Base-by-base conservation (phyloP, 164 flowering plant species). In the Magnolia kwangsiensis region DNA sequence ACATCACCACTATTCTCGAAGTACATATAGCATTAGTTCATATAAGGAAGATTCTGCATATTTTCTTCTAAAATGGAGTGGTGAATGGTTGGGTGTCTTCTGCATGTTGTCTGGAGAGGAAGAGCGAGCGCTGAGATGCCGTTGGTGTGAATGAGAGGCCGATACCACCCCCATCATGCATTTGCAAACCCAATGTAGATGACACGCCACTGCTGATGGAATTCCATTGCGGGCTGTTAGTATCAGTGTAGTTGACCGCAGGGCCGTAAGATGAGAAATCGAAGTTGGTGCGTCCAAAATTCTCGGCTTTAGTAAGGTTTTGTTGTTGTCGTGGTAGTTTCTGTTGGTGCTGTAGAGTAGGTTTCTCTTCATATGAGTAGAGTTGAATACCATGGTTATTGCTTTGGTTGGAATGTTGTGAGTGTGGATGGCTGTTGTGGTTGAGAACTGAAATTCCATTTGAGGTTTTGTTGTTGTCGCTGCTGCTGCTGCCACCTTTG, bases 101-200 rank as follows among this genome's bases (percentile, higher is more conserved):
- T 50, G 85, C 50, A 18, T 87, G 88, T 20, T 87, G 91, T 75
- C 91, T 84, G 50, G 87, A n/a, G 80, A 86, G 89, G 74, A 86
- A 89, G 23, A 89, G 77, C 7, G 94, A 85, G 50, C 81, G 83
- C 66, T 86, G 89, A 0, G 91, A 73, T 0, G 84, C 74, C 3
- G 50, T 8, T 0, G 94, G 82, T 1, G 95, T 85, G 80, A 90
- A 90, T 2, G 92, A 86, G 45, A 91, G 72, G 74, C 88, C 85
- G 84, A 86, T 84, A 13, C 89, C 87, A 50, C 76, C 75, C 7
- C 86, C 89, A 4, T 87, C 91, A 68, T 89, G 92, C 75, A 91
- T 97, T 76, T 92, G 97, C 76, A 95, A 74, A 74, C 98, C 98
- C 76, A 95, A 71, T 1, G 97, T 92, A 74, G 92, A 73, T 0